Conservation (phyloP, 2,329 filamentous ascomycete genomes). For the Colletotrichum cereale region DNA sequence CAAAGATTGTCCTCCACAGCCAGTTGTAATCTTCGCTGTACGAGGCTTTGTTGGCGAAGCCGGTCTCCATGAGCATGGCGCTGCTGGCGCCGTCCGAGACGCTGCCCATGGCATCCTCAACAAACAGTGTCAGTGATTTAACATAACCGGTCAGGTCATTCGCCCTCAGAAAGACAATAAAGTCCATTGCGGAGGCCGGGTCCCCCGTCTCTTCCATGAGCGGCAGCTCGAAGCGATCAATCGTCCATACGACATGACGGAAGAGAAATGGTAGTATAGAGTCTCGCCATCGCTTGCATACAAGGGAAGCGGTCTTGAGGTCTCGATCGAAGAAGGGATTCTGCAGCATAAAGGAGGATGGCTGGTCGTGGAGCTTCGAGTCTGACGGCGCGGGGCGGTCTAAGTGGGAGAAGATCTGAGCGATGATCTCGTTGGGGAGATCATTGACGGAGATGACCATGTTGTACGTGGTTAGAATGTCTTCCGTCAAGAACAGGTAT, state of each 20-base stretch:
- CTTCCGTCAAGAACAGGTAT: neutral
- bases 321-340: conserved; percentile 47
- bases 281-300: conserved; percentile 66
- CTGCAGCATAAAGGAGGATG: conserved; percentile 56
- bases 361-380: conserved; percentile 62
- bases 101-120: conserved; percentile 44
- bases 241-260: conserved; percentile 61
- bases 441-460: conserved; percentile 44
- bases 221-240: conserved; percentile 49
- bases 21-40: conserved; percentile 51
- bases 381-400: conserved; percentile 63
- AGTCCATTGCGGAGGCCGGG: conserved; percentile 46
- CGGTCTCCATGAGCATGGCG: conserved; percentile 29
- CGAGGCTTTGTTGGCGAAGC: conserved; percentile 31
- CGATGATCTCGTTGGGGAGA: conserved; percentile 73
- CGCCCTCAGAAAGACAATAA: conserved; percentile 55
- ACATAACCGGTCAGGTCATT: conserved; percentile 56
- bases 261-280: conserved; percentile 69
- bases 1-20: conserved; percentile 70
- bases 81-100: conserved; percentile 24
- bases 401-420: conserved; percentile 68
- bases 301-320: conserved; percentile 69
- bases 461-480: neutral
- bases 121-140: conserved; percentile 55
- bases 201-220: conserved; percentile 44